A percentile compares a stretch with the other conserved stretches of the same genome.
phyloP scores from a whole-genome alignment of 2,329 filamentous ascomycete species.

The Thielaviopsis populi region DNA sequence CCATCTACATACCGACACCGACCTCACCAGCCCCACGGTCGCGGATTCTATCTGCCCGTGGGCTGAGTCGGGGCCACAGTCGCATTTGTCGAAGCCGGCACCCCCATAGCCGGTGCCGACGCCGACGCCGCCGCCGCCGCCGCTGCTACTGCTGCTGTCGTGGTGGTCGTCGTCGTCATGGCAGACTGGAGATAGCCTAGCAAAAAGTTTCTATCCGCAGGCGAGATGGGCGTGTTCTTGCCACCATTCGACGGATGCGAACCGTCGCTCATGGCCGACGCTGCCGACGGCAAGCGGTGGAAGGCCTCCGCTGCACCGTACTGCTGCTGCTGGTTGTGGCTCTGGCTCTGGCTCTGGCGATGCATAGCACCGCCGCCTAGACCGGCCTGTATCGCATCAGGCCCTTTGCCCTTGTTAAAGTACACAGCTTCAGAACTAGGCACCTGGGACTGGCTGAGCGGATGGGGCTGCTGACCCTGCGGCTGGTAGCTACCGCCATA shows the following conservation, averaged over 20 bases:
- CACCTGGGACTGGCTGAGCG: conserved; percentile 14
- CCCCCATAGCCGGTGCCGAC: conserved; percentile 3
- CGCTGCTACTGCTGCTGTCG: too few relatives aligned
- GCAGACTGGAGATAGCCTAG: conserved; percentile 55
- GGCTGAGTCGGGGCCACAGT: background rate
- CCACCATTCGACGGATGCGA: conserved; percentile 28
- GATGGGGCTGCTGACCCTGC: conserved; percentile 10
- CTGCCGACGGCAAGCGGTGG: conserved; percentile 32
- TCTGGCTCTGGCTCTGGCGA: background rate
- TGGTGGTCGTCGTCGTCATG: conserved; percentile 22
- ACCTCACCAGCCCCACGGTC: background rate
- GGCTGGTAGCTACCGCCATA: conserved; percentile 13
- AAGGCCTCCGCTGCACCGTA: conserved; percentile 9
- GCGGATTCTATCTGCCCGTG: conserved; percentile 2
- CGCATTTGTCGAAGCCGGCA: conserved; percentile 18
- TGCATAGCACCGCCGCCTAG: background rate
- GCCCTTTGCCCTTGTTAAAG: background rate
- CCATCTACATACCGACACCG: background rate
- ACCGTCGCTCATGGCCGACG: conserved; percentile 27
- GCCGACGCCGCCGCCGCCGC: conserved; percentile 17
- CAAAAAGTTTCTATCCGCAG: conserved; percentile 61
- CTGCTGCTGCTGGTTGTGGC: background rate
- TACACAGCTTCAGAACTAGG: conserved; percentile 5
- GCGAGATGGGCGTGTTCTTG: conserved; percentile 40
- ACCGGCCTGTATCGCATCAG: background rate